These are phyloP conservation scores for Grosmannia clavigera DNA, from an alignment of 2,329 filamentous ascomycete species.

Conservation along the genomic window DNA sequence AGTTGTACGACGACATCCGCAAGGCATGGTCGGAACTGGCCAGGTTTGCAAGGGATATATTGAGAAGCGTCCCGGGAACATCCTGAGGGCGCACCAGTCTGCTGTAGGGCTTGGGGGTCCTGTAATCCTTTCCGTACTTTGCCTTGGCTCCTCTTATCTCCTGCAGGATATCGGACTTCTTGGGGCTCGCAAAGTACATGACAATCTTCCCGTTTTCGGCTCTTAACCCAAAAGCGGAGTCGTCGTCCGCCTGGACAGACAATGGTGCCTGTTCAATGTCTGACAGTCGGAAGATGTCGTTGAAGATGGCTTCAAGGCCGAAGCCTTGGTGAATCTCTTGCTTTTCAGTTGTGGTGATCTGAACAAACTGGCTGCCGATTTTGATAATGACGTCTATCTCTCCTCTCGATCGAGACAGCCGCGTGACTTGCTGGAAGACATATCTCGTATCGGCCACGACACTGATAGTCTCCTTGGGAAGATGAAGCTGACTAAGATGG, in stretches of 20 bases:
- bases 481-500: slow-evolving; percentile 50
- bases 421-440: slow-evolving; percentile 52
- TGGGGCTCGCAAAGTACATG: slow-evolving; percentile 59
- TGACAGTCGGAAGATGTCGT: slow-evolving; percentile 56
- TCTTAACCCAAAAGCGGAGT: slow-evolving; percentile 53
- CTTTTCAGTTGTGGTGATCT: slow-evolving; percentile 56
- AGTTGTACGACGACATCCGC: slow-evolving; percentile 53
- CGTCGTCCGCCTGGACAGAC: slow-evolving; percentile 52
- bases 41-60: slow-evolving; percentile 54
- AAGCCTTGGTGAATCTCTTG: slow-evolving; percentile 54
- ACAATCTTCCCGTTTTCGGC: slow-evolving; percentile 59
- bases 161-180: slow-evolving; percentile 50
- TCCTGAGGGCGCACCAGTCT: slow-evolving; percentile 57
- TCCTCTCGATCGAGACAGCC: slow-evolving; percentile 56
- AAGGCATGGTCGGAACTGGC: slow-evolving; percentile 48
- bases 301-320: slow-evolving; percentile 50
- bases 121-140: slow-evolving; percentile 51
- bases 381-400: slow-evolving; percentile 58
- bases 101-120: slow-evolving; percentile 48
- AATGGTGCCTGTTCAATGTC: slow-evolving; percentile 57
- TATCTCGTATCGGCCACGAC: slow-evolving; percentile 54
- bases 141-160: slow-evolving; percentile 50
- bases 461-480: slow-evolving; percentile 59
- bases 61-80: slow-evolving; percentile 56
- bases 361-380: slow-evolving; percentile 56